Percentiles rank a stretch among this genome's conserved stretches.
Conservation (phyloP, 208 protist species). For the Wallacemonas sp. region DNA sequence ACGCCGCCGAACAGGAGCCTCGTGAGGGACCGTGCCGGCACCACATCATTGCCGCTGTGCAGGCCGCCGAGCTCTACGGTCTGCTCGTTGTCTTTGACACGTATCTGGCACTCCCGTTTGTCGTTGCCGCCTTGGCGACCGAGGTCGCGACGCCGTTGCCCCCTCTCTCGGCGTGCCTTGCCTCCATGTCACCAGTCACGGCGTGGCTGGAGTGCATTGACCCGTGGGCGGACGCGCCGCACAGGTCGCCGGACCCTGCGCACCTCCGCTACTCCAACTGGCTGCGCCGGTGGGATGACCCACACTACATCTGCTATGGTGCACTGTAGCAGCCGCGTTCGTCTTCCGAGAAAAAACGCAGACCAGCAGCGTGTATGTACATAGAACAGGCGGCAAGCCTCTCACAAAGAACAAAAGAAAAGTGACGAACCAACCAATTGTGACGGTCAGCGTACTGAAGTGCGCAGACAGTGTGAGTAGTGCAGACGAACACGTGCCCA, state of each 20-base stretch:
- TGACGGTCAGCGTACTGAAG: too few species aligned
- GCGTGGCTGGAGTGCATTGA: constrained; percentile 65
- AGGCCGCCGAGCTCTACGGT: constrained; percentile 51
- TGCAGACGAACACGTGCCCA: too few species aligned
- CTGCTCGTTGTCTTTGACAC: constrained; percentile 59
- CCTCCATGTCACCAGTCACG: constrained; percentile 13
- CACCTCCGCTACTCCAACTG: constrained; percentile 79
- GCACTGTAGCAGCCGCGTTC: constrained; percentile 15
- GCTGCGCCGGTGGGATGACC: constrained; percentile 78
- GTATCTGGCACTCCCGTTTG: constrained; percentile 40
- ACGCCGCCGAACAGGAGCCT: constrained; percentile 16
- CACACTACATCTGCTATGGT: constrained; percentile 73
- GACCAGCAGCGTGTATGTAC: not conserved
- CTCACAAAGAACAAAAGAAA: too few species aligned
- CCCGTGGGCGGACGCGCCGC: constrained; percentile 42
- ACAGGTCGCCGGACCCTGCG: constrained; percentile 45
- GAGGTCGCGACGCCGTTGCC: constrained; percentile 9
- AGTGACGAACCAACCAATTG: too few species aligned
- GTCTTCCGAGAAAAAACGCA: not conserved
- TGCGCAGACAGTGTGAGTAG: too few species aligned
- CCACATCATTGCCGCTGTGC: constrained; percentile 18
- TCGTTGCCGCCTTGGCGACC: constrained; percentile 5
- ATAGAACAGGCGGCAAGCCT: too few species aligned
- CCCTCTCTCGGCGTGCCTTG: constrained; percentile 47
- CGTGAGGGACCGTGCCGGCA: constrained; percentile 8